Evolutionary conservation across 1,284 basidiomycete genomes (phyloP), one percentile per base, ranked within the genome.

Genomic region (Irpex lacteus): DNA sequence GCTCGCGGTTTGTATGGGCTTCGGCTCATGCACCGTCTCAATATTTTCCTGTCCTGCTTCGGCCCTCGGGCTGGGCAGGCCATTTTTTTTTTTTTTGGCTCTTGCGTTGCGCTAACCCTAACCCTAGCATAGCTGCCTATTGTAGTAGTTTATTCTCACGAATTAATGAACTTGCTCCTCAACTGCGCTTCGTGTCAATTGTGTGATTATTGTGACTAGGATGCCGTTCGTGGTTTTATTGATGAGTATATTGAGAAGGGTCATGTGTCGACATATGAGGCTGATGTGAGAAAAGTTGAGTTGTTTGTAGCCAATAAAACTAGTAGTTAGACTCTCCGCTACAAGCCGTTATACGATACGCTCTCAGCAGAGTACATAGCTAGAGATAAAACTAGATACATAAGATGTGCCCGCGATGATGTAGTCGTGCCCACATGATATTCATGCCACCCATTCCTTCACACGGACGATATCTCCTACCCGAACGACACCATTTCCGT

Each of bases 41-140:
- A 87, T 87, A 87, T 88, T 87, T 87, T 78, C 85, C 85, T 77
- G 84, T 84, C 80, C 82, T 77, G 78, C 78, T 81, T 78, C 73
- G 80, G 82, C 83, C 84, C 72, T 75, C 74, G 73, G 74, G 74
- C 74, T 74, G 74, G 72, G 74, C 70, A 69, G 73, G 74, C 73
- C 73, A 26, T 69, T 71, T 62, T 71, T 73, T 71, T 62, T 71
- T 73, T 73, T 71, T 72, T 68, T 44, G 40, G 61, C 50, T 40
- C 38, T 34, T 60, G 5, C 4, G 49, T 19, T 21, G 26, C 37
- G 6, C 61, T 65, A 65, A 65, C 64, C 64, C 64, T 65, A 65
- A 65, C 64, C 64, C 61, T 56, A 56, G 54, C 37, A 8, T 21
- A n/a, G 21, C 26, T 44, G 40, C 40, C 40, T 44, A 9, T 44